Conservation (phyloP, 2,329 filamentous ascomycete species). For the Pseudocercospora vitis region DNA sequence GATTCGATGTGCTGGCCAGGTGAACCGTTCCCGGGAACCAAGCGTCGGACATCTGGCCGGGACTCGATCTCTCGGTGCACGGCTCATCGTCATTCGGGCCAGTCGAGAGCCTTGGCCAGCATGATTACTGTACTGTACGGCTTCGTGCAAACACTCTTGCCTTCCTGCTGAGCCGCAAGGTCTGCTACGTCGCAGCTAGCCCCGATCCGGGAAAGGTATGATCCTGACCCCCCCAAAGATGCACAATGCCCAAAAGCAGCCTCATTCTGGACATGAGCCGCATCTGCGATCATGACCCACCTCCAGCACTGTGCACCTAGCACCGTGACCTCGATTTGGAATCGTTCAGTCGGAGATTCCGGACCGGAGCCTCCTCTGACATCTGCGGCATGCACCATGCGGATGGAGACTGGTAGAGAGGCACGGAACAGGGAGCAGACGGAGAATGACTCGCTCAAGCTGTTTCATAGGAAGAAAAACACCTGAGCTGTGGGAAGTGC, state of each 20-base stretch:
- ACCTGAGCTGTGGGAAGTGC: background rate
- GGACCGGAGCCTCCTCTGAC: background rate
- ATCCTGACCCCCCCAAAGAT: no score
- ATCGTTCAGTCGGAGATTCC: background rate
- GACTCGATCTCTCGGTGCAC: background rate
- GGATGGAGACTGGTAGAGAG: background rate
- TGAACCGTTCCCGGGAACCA: background rate
- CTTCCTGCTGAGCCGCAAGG: no score
- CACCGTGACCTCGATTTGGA: background rate
- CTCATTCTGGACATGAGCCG: background rate
- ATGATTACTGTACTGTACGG: no score
- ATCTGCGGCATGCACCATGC: background rate
- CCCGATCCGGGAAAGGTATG: no score
- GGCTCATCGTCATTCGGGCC: no score
- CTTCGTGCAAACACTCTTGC: no score
- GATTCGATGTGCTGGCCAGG: background rate
- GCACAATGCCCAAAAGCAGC: background rate
- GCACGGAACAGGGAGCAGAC: background rate
- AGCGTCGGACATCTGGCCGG: background rate
- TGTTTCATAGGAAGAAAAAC: background rate
- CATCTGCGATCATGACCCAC: background rate
- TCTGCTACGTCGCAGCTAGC: no score
- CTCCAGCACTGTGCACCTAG: background rate
- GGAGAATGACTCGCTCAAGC: background rate
- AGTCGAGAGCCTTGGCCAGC: no score